Evolutionary conservation across 2,329 filamentous ascomycete genomes (phyloP), one percentile per base, ranked within the genome.

Genomic region (Chaetothyriales sp.): DNA sequence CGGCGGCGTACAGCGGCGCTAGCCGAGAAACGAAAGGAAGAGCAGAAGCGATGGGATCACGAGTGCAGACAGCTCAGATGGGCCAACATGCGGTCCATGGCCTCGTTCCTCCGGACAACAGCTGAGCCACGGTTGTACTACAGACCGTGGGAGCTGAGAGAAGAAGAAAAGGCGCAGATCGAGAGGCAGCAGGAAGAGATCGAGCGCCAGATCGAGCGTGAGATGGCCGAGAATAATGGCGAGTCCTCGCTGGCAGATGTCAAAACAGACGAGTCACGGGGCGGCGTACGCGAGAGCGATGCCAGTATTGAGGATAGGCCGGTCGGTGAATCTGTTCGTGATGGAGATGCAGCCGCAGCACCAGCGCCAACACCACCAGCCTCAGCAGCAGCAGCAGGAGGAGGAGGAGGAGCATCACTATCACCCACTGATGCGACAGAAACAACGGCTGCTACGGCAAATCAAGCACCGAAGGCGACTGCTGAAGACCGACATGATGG

Each of bases 121-220:
- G 70, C 81, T 42, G 73, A 81, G 59, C 90, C 90, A 2, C 76
- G 70, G 57, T 71, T 95, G 87, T 90, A 84, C 65, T 95, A 92
- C 66, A 81, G 83, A 45, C 90, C 90, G 0, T 93, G 84, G 83
- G 80, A 87, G 59, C 73, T 85, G 51, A 79, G 78, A 28, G 65
- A 71, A 4, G 73, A 78, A 44, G 83, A 95, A 64, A 79, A 89
- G 65, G 76, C 79, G 4, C 72, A 67, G 9, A 85, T 95, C 62
- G 75, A 81, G 45, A 70, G 75, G 3, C 89, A 95, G 65, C 73
- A 86, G 25, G 72, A 75, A 46, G 77, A 83, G 49, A 78, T 77
- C 15, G 76, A 87, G 64, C 72, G 70, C 1, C 72, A 65, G 5
- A 79, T 93, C 57, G 74, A 78, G 18, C 73, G 70, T 51, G 86